Evolutionary conservation across 139 green algal genomes (phyloP).

Genomic region (Trebouxia sp.): DNA sequence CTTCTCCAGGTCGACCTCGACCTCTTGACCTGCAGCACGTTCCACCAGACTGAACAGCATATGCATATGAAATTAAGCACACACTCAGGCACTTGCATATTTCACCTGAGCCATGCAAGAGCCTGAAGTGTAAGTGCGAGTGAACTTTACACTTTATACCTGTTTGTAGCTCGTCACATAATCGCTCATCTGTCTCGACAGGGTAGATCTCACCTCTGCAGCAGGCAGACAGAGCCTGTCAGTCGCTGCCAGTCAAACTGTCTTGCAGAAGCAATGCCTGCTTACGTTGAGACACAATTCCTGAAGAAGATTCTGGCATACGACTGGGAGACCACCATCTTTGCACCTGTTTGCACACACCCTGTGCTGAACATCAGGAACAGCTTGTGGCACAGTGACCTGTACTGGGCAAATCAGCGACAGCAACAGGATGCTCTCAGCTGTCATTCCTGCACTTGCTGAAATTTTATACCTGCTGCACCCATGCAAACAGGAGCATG

Average conservation of each 20-base stretch:
- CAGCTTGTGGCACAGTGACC: neutral
- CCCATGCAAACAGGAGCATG: slow-evolving; percentile 92
- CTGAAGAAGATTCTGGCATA: slow-evolving; percentile 98
- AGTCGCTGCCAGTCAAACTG: neutral
- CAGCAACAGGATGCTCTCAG: too few relatives aligned
- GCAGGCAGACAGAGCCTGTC: too few relatives aligned
- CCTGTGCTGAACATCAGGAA: neutral
- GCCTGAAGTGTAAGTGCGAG: too few relatives aligned
- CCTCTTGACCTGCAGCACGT: slow-evolving; percentile 57
- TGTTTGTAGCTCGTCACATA: slow-evolving; percentile 85
- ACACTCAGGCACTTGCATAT: too few relatives aligned
- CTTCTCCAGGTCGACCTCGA: slow-evolving; percentile 91
- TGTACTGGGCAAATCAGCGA: neutral
- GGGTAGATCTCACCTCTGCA: slow-evolving; percentile 89
- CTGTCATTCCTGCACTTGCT: too few relatives aligned
- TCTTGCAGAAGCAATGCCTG: neutral
- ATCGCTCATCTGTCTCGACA: slow-evolving; percentile 72
- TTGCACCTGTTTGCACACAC: slow-evolving; percentile 41
- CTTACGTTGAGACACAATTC: slow-evolving; percentile 93
- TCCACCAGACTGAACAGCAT: too few relatives aligned
- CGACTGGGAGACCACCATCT: slow-evolving; percentile 85
- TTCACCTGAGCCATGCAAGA: too few relatives aligned
- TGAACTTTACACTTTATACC: too few relatives aligned
- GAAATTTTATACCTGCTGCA: slow-evolving; percentile 70
- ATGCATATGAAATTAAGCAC: too few relatives aligned